phyloP scores from a whole-genome alignment of 805 yeast species.

The Schwanniomyces occidentalis region DNA sequence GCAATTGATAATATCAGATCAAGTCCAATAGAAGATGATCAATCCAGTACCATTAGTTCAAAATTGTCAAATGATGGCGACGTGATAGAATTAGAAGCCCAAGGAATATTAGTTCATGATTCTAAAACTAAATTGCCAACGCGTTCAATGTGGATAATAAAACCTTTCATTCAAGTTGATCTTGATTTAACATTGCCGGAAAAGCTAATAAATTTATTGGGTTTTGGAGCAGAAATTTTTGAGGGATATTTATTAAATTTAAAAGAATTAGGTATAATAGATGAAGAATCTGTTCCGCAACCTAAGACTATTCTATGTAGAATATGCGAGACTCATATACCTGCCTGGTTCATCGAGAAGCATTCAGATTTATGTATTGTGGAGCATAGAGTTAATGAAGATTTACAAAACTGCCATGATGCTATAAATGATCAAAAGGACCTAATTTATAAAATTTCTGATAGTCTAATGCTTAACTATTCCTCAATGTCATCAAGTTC shows the following conservation, averaged over 20 bases:
- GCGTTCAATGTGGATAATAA: slow-evolving; percentile 91
- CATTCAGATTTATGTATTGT: slow-evolving; percentile 86
- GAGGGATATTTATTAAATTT: slow-evolving; percentile 68
- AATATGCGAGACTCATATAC: slow-evolving; percentile 88
- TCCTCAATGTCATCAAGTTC: slow-evolving; percentile 12
- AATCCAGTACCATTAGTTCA: slow-evolving; percentile 19
- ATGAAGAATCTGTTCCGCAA: slow-evolving; percentile 67
- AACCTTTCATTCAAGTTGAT: slow-evolving; percentile 68
- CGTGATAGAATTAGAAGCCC: slow-evolving; percentile 81
- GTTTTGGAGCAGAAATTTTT: slow-evolving; percentile 86
- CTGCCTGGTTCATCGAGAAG: slow-evolving; percentile 94
- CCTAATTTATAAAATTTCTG: slow-evolving; percentile 45
- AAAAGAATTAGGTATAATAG: slow-evolving; percentile 62
- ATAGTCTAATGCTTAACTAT: slow-evolving; percentile 25
- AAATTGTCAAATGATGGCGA: slow-evolving; percentile 56
- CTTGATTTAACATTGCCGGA: slow-evolving; percentile 69
- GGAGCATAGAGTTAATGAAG: slow-evolving; percentile 81
- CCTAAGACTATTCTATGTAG: slow-evolving; percentile 85
- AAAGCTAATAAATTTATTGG: slow-evolving; percentile 69
- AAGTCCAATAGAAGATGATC: slow-evolving; percentile 8
- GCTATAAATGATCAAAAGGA: slow-evolving; percentile 67
- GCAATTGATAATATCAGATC: background rate
- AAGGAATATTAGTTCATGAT: slow-evolving; percentile 82
- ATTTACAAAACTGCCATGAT: slow-evolving; percentile 75
- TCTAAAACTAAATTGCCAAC: slow-evolving; percentile 55